Conservation (phyloP, 164 flowering plant species). For the Chloranthus sessilifolius region DNA sequence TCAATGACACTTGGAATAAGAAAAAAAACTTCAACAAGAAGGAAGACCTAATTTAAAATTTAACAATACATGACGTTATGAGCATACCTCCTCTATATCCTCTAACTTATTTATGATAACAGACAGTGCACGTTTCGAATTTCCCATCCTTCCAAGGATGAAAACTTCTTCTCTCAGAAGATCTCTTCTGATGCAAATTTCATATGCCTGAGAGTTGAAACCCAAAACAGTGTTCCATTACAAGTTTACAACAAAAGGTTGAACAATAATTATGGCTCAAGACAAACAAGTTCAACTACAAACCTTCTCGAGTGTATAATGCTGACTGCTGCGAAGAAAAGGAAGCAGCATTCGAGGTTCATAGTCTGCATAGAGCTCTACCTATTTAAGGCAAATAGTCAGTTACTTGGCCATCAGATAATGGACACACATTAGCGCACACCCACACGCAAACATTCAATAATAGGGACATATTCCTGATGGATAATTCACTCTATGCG, state of each 20-base stretch:
- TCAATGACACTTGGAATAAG: neutral
- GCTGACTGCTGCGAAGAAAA: conserved; percentile 96
- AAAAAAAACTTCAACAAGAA: neutral
- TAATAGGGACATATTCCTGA: too few relatives aligned
- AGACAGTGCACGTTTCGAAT: conserved; percentile 77
- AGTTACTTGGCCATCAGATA: too few relatives aligned
- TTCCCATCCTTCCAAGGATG: conserved; percentile 98
- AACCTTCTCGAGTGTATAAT: conserved; percentile 93
- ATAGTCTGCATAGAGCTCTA: conserved; percentile 93
- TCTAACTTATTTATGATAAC: conserved; percentile 83
- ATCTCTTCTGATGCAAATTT: conserved; percentile 60
- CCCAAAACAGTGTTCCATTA: conserved; percentile 1
- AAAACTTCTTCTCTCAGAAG: conserved; percentile 88
- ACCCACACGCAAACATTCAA: too few relatives aligned
- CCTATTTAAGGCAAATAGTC: conserved; percentile 35
- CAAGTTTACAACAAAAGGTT: neutral
- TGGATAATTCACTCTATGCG: too few relatives aligned
- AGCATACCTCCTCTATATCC: conserved; percentile 85
- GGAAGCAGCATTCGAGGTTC: conserved; percentile 87
- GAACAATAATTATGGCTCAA: neutral
- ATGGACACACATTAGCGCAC: too few relatives aligned
- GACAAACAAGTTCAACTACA: conserved; percentile 4
- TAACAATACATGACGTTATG: neutral
- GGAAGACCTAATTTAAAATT: neutral
- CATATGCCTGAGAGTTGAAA: conserved; percentile 69